phyloP scores from a whole-genome alignment of 179 eudicot genomes.

The Silene vulgaris region DNA sequence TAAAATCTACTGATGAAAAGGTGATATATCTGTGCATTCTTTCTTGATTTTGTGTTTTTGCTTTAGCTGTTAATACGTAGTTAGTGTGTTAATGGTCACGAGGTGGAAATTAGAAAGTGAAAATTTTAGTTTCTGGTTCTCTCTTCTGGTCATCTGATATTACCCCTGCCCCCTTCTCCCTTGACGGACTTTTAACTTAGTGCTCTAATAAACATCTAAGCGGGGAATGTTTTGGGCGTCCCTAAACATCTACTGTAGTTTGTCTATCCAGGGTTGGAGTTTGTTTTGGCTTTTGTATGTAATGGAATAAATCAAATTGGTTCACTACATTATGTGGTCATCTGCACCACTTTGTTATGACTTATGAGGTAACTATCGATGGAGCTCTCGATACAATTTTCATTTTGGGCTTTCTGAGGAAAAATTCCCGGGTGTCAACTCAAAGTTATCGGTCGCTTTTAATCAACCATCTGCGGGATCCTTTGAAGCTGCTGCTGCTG shows the following conservation, averaged over 20 bases:
- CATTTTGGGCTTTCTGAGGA: too few species aligned
- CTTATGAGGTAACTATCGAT: too few species aligned
- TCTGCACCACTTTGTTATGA: too few species aligned
- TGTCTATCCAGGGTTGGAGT: neutral
- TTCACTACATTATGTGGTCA: too few species aligned
- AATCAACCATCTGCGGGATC: too few species aligned
- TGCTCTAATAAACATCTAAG: neutral
- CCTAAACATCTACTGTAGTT: neutral
- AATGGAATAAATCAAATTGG: too few species aligned
- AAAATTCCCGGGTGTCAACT: too few species aligned
- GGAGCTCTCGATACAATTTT: too few species aligned
- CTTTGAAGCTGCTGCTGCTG: too few species aligned
- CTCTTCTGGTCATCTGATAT: neutral
- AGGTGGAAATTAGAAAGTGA: neutral
- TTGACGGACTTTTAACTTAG: neutral
- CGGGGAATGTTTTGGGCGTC: neutral
- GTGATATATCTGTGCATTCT: constrained; percentile 21
- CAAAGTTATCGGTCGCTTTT: too few species aligned
- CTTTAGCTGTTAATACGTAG: neutral
- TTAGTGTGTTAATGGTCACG: neutral
- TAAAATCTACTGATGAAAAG: constrained; percentile 29
- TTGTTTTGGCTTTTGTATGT: too few species aligned
- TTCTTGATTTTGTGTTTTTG: neutral
- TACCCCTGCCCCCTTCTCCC: neutral
- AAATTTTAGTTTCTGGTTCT: neutral